Evolutionary conservation across 768 basidiomycete species (phyloP), one percentile per base, ranked within the genome.

Genomic region (Suillus clintonianus): DNA sequence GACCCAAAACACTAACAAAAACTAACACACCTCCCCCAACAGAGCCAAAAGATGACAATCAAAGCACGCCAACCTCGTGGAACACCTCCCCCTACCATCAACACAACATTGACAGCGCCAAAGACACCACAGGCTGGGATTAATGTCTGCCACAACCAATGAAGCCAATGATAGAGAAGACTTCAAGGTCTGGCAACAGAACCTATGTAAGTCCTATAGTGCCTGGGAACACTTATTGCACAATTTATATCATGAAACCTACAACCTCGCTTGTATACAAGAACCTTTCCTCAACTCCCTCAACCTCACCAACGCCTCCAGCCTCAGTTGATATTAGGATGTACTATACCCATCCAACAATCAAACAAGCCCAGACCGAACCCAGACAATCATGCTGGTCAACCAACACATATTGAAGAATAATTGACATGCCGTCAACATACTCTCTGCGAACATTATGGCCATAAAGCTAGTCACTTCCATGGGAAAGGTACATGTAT

Each of bases 281-380:
- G 81, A 82, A 70, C 81, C 79, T 5, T 72, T 76, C 64, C 62
- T 76, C 3, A 71, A 75, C 63, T 51, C 30, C 0, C 47, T 64
- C 1, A 62, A 62, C 0, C 61, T 61, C 56, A 53, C 66, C 1
- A 55, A 64, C 1, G 27, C 66, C 5, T 68, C 73, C 9, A 64
- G 62, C 2, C 61, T 62, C 1, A 55, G 39, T 2, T 19, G 14
- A 1, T 22, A 64, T 19, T 76, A 72, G 74, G 34, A 37, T 0
- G 58, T 63, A 1, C 47, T 74, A 5, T 75, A 75, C 64, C 74
- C 71, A 1, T 3, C 24, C 0, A 4, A 48, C 7, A 22, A 48
- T 5, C 13, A 48, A 2, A 3, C 2, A 0, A 14, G 6, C 47
- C 3, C 24, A 3, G 13, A 14, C 0, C 22, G n/a, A 0, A 7